Conservation (phyloP, 1,284 basidiomycete species). For the Tylopilus orsonianus region DNA sequence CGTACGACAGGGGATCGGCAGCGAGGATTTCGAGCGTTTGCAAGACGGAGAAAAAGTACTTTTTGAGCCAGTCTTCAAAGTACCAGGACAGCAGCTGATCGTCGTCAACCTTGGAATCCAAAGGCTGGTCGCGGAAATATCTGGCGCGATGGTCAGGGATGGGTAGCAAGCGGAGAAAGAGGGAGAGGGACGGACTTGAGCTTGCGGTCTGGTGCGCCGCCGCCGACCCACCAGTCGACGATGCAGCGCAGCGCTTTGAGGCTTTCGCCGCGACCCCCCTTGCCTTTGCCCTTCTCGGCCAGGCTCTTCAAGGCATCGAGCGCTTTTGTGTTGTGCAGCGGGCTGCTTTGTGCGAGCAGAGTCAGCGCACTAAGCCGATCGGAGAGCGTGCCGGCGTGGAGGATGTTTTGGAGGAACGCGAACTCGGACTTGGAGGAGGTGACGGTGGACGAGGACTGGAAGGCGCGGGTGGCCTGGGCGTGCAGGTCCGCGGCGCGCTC, state of each 20-base stretch:
- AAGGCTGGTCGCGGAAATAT: slow-evolving; percentile 91
- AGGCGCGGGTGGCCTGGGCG: slow-evolving; percentile 47
- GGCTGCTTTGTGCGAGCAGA: slow-evolving; percentile 87
- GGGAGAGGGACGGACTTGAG: slow-evolving; percentile 59
- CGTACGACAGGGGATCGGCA: slow-evolving; percentile 86
- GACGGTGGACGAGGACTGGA: slow-evolving; percentile 42
- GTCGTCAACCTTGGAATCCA: slow-evolving; percentile 72
- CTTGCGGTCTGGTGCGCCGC: slow-evolving; percentile 80
- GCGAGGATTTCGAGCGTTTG: slow-evolving; percentile 89
- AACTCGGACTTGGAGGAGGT: slow-evolving; percentile 58
- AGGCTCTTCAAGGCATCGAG: slow-evolving; percentile 76
- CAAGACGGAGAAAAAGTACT: slow-evolving; percentile 92
- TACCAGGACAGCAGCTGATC: slow-evolving; percentile 81
- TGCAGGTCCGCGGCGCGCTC: slow-evolving; percentile 55
- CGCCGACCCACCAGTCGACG: slow-evolving; percentile 96
- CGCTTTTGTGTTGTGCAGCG: slow-evolving; percentile 85
- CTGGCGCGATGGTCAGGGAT: slow-evolving; percentile 38
- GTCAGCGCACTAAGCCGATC: slow-evolving; percentile 94
- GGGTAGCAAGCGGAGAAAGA: neutral
- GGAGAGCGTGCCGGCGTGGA: slow-evolving; percentile 86
- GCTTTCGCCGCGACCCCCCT: slow-evolving; percentile 89
- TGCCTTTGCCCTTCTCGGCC: slow-evolving; percentile 74
- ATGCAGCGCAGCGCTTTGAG: slow-evolving; percentile 88
- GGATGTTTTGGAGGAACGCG: slow-evolving; percentile 81
- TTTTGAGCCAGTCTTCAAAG: slow-evolving; percentile 98